Base-by-base conservation (phyloP, 768 basidiomycete genomes). In the Zangia roseola region DNA sequence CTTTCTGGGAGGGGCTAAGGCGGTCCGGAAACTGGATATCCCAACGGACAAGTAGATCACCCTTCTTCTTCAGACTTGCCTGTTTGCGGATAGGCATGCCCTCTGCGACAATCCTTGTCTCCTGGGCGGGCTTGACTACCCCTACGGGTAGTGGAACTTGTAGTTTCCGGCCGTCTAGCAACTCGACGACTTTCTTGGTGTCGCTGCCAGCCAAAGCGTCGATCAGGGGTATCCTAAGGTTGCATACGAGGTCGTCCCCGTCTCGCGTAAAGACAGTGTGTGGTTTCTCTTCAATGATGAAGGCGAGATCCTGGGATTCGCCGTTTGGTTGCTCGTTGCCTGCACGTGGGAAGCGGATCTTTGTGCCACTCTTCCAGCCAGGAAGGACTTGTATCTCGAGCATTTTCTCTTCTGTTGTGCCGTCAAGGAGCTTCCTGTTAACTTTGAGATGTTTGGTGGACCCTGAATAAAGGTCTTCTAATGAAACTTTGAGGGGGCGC, bases 331-430 rank as follows among this genome's bases (percentile, higher is more conserved):
- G 75, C 59, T 94, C 92, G 67, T 97, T 94, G 3, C 92, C 92
- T 10, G 91, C 86, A 19, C 81, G 80, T 0, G 89, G 82, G 69
- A 94, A 97, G 35, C 91, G 84, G 50, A 98, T 80, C 71, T 95
- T 97, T 16, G 95, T 97, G 0, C 95, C 95, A 52, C 82, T 82
- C 77, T 97, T 97, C 94, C 94, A 98, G 1, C 95, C 95, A 0
- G 94, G 91, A 55, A 79, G 78, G 20, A 91, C 77, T 28, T 78
- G 74, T 60, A 92, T 84, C 60, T 92, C 91, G 45, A 92, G 81
- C 6, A 91, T 81, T 66, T 90, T 91, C 54, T 94, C 91, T 68
- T 97, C 91, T 16, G 83, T 83, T 16, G 74, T 70, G 1, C 94
- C 91, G 44, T 79, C 74, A n/a, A 84, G 68, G 38, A 86, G 70